These are phyloP conservation scores for Rhynchosporium secalis DNA, from an alignment of 2,329 filamentous ascomycete genomes.

Conservation along the genomic window DNA sequence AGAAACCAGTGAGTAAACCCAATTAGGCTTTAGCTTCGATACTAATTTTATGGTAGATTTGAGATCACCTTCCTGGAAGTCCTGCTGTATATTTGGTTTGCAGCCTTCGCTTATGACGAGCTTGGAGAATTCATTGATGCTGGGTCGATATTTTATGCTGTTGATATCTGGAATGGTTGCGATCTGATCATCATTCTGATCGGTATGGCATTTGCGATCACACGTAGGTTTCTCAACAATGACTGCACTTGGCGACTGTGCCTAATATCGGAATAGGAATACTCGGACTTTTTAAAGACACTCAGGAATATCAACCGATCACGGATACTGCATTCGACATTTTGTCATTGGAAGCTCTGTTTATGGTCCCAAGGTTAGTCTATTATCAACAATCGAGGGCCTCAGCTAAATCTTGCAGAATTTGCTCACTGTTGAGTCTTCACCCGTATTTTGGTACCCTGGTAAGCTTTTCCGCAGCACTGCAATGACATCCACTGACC, in stretches of 20 bases:
- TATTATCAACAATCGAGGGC: neutral
- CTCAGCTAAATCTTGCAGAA: conserved; percentile 47
- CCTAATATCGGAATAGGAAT: conserved; percentile 51
- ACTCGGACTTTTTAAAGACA: conserved; percentile 62
- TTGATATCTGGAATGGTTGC: conserved; percentile 80
- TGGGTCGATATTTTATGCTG: conserved; percentile 80
- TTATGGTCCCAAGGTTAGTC: conserved; percentile 72
- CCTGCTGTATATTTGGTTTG: conserved; percentile 81
- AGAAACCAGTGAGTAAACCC: conserved; percentile 53
- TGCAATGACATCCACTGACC: conserved; percentile 22
- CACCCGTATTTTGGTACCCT: conserved; percentile 89
- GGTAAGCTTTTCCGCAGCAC: conserved; percentile 35
- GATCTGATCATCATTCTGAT: conserved; percentile 73
- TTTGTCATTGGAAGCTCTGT: conserved; percentile 83
- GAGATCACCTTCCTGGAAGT: conserved; percentile 69
- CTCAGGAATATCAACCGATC: conserved; percentile 49
- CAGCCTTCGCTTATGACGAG: conserved; percentile 85
- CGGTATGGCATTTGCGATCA: conserved; percentile 67
- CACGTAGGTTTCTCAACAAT: conserved; percentile 56
- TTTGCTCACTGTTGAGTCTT: conserved; percentile 83
- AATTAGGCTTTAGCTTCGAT: neutral
- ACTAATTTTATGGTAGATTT: conserved; percentile 35
- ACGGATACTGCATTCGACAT: conserved; percentile 84
- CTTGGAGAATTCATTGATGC: conserved; percentile 83
- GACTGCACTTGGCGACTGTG: no score